Base-by-base conservation (phyloP, 331 rosid species). In the Dryas integrifolia region DNA sequence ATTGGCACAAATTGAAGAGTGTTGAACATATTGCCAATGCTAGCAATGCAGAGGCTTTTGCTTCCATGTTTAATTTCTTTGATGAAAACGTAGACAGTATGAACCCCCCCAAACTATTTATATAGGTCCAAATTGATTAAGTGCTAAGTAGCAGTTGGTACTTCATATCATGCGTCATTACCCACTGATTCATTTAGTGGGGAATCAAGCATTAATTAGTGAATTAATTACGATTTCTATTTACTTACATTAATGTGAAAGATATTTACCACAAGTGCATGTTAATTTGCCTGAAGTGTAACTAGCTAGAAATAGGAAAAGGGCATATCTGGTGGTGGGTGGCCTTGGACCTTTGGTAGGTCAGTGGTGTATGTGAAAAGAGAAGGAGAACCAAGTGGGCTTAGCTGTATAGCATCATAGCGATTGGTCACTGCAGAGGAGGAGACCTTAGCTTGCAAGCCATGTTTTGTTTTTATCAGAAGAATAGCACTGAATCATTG, bases 41-140 rank as follows among this genome's bases (percentile, higher is more conserved):
- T 58, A 59, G 59, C 40, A 58, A 44, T 9, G 30, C 35, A 50
- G 44, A 57, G 75, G 58, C 44, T 67, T 73, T 60, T 38, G 59
- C 59, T 14, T 60, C 82, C 82, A 79, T 79, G 16, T 9, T 72
- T 41, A 9, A 0, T 50, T 38, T 9, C 38, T 12, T 3, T 57
- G 67, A 38, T 38, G 64, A 47, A 6, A 14, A 30, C 35, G 2
- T 30, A 30, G 35, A 30, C 35, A 30, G 3, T 30, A 30, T 30
- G 35, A 30, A 30, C 2, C 35, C 35, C 35, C 35, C 35, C 35
- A 30, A 30, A 30, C 35, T 30, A 30, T 30, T 30, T 30, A 30
- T 30, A 30, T 30, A 30, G 35, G 35, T 30, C 35, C 35, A 30
- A 30, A 30, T 30, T 30, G 35, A 30, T 30, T 30, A 2, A 30